These are phyloP conservation scores for Hypoxylon crocopeplum DNA, from an alignment of 495 filamentous ascomycete species.

Conservation along the genomic window DNA sequence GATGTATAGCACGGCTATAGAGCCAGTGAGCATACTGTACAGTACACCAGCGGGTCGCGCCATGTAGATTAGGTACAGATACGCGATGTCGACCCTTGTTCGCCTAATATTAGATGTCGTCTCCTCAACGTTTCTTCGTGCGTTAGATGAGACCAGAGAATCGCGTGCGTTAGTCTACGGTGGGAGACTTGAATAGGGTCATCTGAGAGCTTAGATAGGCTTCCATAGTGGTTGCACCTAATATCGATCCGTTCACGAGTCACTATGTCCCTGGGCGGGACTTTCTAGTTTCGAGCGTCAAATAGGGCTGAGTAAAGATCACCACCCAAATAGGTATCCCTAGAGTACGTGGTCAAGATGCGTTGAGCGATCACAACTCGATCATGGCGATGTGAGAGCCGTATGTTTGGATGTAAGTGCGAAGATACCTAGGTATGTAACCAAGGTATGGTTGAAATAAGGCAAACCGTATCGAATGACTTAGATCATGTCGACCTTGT, in stretches of 20 bases:
- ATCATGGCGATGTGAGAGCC: background rate
- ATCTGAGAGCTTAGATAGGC: too few relatives aligned
- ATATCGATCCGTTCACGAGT: too few relatives aligned
- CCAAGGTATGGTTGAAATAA: background rate
- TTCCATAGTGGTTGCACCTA: too few relatives aligned
- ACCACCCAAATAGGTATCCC: conserved; percentile 4
- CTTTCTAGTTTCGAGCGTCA: background rate
- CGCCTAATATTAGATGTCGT: conserved; percentile 6
- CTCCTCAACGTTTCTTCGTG: too few relatives aligned
- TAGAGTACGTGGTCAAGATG: background rate
- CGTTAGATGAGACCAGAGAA: too few relatives aligned
- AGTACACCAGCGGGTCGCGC: conserved; percentile 14
- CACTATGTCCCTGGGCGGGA: too few relatives aligned
- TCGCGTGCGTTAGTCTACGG: background rate
- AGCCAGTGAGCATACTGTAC: conserved; percentile 14
- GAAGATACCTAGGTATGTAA: background rate
- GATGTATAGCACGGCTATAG: conserved; percentile 13
- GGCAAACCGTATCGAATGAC: conserved; percentile 27
- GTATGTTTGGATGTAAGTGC: background rate
- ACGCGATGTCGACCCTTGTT: conserved; percentile 21
- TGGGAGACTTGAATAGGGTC: background rate
- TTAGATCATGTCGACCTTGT: background rate
- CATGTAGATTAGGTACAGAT: conserved; percentile 33
- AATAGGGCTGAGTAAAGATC: conserved; percentile 13
- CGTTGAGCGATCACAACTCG: background rate